Conservation (phyloP, 1,284 basidiomycete species). For the Paramarasmius palmivorus region DNA sequence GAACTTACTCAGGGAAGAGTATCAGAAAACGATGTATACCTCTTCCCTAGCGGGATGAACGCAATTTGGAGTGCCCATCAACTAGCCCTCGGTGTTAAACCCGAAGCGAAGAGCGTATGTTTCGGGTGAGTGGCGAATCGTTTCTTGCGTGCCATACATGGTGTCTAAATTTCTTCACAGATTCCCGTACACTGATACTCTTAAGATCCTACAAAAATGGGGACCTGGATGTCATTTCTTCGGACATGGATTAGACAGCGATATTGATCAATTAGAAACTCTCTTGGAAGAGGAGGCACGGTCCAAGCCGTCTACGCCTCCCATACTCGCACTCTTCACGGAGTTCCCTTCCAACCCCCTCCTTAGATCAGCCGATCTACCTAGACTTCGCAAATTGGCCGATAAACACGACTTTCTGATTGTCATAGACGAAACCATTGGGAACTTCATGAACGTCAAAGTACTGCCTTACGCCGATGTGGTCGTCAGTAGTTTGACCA, state of each 20-base stretch:
- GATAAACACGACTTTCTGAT: slow-evolving; percentile 89
- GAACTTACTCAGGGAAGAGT: slow-evolving; percentile 57
- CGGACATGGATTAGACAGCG: slow-evolving; percentile 77
- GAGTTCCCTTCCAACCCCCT: slow-evolving; percentile 97
- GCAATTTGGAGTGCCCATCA: slow-evolving; percentile 93
- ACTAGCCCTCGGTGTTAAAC: slow-evolving; percentile 54
- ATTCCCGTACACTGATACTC: slow-evolving; percentile 97
- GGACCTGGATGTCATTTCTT: slow-evolving; percentile 93
- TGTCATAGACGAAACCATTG: slow-evolving; percentile 94
- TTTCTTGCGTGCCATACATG: slow-evolving; percentile 3
- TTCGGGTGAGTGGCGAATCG: slow-evolving; percentile 71
- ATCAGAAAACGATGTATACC: slow-evolving; percentile 84
- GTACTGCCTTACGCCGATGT: slow-evolving; percentile 90
- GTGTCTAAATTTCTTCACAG: slow-evolving; percentile 41
- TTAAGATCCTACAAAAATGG: slow-evolving; percentile 97
- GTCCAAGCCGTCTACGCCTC: slow-evolving; percentile 44
- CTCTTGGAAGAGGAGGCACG: slow-evolving; percentile 54
- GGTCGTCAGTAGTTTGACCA: slow-evolving; percentile 92
- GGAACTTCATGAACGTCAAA: slow-evolving; percentile 95
- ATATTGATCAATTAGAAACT: slow-evolving; percentile 74
- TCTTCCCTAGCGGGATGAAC: slow-evolving; percentile 89
- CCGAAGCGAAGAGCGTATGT: slow-evolving; percentile 81
- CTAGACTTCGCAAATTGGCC: slow-evolving; percentile 78
- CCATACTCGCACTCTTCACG: slow-evolving; percentile 70
- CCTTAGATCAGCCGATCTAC: slow-evolving; percentile 80